A percentile compares a stretch with the other conserved stretches of the same genome.
Conservation (phyloP, 495 filamentous ascomycete genomes). For the Xylaria palmicola region DNA sequence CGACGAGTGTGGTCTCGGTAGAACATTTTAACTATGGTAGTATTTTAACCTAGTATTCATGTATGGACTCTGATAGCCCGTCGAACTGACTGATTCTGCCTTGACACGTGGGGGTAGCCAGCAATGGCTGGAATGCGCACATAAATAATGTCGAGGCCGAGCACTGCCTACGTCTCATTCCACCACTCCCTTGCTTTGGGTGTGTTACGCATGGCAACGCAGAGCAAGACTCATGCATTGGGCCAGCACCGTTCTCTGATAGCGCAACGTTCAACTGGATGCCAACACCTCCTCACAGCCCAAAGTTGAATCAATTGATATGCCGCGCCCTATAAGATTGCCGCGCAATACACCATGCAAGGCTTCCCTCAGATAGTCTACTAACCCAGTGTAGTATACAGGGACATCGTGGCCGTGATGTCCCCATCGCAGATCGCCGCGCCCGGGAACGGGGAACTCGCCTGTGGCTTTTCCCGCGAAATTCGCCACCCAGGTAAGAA, state of each 20-base stretch:
- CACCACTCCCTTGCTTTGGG: not conserved
- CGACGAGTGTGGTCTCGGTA: too few relatives aligned
- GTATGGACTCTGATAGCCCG: too few relatives aligned
- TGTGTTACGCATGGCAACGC: not conserved
- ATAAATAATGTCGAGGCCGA: not conserved
- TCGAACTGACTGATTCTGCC: too few relatives aligned
- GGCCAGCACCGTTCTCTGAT: not conserved
- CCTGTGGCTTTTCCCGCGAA: not conserved
- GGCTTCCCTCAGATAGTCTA: not conserved
- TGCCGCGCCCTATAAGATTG: not conserved
- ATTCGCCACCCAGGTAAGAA: conserved; percentile 2
- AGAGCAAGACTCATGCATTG: not conserved
- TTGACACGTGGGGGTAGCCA: not conserved
- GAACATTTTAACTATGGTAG: too few relatives aligned
- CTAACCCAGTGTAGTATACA: not conserved
- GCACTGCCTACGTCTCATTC: not conserved
- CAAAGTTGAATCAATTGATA: not conserved
- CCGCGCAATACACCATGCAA: not conserved
- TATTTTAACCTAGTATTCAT: not conserved
- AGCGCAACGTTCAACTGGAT: not conserved
- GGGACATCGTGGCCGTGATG: not conserved
- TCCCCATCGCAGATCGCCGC: not conserved
- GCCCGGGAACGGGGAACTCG: conserved; percentile 1
- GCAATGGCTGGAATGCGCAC: not conserved
- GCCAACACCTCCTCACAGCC: not conserved